Evolutionary conservation across 1,139 yeast genomes (phyloP), one percentile per base, ranked within the genome.

Genomic region (Saccharomyces uvarum): DNA sequence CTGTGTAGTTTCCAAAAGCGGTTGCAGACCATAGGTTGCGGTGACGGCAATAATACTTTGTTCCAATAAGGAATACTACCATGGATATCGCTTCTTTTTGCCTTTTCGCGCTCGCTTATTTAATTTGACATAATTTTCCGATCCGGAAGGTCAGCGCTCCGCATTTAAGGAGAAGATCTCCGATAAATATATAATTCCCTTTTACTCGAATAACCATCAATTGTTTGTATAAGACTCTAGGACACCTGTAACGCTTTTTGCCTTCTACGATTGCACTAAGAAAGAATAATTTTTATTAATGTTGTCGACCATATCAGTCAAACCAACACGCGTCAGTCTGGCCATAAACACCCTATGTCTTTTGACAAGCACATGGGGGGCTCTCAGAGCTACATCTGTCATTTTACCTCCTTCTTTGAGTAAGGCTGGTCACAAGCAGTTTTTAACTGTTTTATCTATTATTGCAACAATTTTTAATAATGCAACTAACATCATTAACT

Each of bases 401-500:
- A 60, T 57, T n/a, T 68, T 82, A 28, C 88, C 90, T 0, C 72
- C 69, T 1, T 73, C 72, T 50, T 68, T 84, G 42, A 71, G 63
- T 4, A 68, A 69, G 11, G 90, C 82, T 0, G 91, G 91, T 1
- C 84, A 78, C 56, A 78, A 78, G 72, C 90, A 85, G 66, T 85
- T 85, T 65, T 72, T 85, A 51, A 85, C 93, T 13, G 84, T 83
- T 64, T 65, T 84, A 11, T 79, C 86, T 0, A 70, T 84, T 24
- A 68, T 70, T 0, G 70, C 77, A 33, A 78, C 88, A 1, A 60
- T 82, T 13, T 57, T 76, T 3, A 79, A 60, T 53, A 61, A 63
- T 50, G 54, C 58, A 19, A 47, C 57, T 28, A 60, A 63, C 46
- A 55, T 67, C 13, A 1, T 48, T n/a, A 61, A 62, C 56, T 62